Base-by-base conservation (phyloP, 2,329 filamentous ascomycete genomes). In the Annulohypoxylon truncatum region DNA sequence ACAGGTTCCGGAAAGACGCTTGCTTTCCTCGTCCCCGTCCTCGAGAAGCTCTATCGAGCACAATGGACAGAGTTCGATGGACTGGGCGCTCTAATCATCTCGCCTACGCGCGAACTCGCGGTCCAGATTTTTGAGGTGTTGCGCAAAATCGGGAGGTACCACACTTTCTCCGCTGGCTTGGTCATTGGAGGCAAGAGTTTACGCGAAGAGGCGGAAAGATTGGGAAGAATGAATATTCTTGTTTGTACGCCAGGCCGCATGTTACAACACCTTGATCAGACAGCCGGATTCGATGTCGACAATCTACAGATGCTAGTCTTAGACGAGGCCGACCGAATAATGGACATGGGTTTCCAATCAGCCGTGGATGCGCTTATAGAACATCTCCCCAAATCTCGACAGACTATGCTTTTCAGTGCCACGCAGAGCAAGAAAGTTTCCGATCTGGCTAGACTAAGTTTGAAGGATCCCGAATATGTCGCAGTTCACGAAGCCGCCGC, bases 71-170 rank as follows among this genome's bases (percentile, higher is more conserved):
- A 97, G 73, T 86, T 90, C 72, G 96, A 99, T 80, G 96, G 96
- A 0, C 84, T 99, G 28, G 95, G 95, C 7, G 96, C 96, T 3
- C 86, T 99, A 69, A 93, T 99, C 70, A 90, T 99, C 57, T 95
- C 94, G 0, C 96, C 96, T 0, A 99, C 96, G 6, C 90, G 96
- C 75, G 96, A 99, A 81, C 84, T 99, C 59, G 95, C 96, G 0
- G 96, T 96, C 38, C 96, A 99, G 79, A 99, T 97, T 67, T 99
- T 98, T 76, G 92, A 97, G 62, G 95, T 98, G 0, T 81, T 99
- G 73, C 87, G 93, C 67, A 97, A 97, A 78, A 88, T 99, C 62
- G 96, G 96, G 46, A 88, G 92, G 61, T 89, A 95, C 62, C 95
- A 99, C 78, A 85, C 88, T 65, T 97, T 98, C 78, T 97, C 95